Evolutionary conservation across 2,329 filamentous ascomycete species (phyloP).

Genomic region (Helotiales sp.): DNA sequence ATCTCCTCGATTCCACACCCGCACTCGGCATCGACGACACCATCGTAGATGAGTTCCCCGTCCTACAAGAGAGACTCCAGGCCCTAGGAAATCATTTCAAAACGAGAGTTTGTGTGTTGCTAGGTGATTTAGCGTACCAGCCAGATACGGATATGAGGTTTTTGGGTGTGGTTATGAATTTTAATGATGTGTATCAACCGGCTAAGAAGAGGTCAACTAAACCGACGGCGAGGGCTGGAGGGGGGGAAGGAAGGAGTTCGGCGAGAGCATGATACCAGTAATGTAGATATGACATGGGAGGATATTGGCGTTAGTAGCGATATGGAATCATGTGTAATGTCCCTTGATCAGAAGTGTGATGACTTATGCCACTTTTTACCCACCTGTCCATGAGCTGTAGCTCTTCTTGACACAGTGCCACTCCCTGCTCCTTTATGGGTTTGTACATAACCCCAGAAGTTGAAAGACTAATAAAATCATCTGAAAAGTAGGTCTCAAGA

Average conservation of each 20-base stretch:
- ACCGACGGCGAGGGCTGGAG: conserved; percentile 13
- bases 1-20: conserved; percentile 31
- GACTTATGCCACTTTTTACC: background rate
- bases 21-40: conserved; percentile 33
- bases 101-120: conserved; percentile 72
- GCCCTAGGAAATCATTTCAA: conserved; percentile 76
- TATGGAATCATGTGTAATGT: no score
- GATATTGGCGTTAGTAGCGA: conserved; percentile 11
- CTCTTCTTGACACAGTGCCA: no score
- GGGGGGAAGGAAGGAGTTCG: conserved; percentile 19
- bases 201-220: conserved; percentile 53
- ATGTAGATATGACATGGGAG: background rate
- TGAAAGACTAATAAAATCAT: no score
- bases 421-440: no score
- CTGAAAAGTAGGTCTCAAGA: no score
- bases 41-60: conserved; percentile 65
- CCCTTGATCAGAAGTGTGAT: no score
- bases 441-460: no score
- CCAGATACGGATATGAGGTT: conserved; percentile 95
- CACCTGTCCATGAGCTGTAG: no score
- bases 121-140: conserved; percentile 91
- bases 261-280: conserved; percentile 55
- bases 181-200: conserved; percentile 93
- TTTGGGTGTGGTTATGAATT: conserved; percentile 96
- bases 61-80: conserved; percentile 71